Conservation (phyloP, 208 protist species). For the Wallacemonas rigidus region DNA sequence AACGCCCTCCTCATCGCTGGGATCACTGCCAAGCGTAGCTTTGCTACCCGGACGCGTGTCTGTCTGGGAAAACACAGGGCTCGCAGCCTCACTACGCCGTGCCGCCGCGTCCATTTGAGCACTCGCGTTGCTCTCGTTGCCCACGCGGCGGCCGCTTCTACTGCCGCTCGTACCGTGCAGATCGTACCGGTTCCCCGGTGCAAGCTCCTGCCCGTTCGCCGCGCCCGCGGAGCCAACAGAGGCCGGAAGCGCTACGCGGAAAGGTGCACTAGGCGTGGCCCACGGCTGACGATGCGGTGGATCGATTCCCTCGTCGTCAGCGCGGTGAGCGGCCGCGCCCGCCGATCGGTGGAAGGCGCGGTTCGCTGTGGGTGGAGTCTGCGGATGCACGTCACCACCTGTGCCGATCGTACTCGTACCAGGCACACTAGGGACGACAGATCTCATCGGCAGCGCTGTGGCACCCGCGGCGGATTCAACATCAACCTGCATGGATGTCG, state of each 20-base stretch:
- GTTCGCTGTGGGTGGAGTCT: conserved; percentile 15
- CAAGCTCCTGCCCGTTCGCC: neutral
- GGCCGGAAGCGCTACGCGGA: neutral
- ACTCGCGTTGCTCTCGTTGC: too few relatives aligned
- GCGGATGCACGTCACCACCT: conserved; percentile 6
- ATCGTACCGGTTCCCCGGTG: neutral
- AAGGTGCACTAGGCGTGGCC: neutral
- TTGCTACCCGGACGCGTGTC: neutral
- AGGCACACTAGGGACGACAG: neutral
- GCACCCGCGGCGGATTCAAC: too few relatives aligned
- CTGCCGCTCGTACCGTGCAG: neutral
- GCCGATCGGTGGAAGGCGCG: conserved; percentile 2
- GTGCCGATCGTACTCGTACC: neutral
- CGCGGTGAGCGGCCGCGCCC: neutral
- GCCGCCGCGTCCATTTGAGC: too few relatives aligned
- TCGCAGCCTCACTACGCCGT: too few relatives aligned
- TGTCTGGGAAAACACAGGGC: too few relatives aligned
- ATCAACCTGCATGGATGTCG: neutral
- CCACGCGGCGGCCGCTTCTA: too few relatives aligned
- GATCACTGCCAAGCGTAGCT: neutral
- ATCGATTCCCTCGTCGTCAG: neutral
- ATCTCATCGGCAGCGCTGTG: too few relatives aligned
- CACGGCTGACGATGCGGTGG: neutral
- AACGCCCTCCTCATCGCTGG: neutral
- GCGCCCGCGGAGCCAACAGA: neutral